phyloP scores from a whole-genome alignment of 2,329 filamentous ascomycete species.

The Septoria linicola region DNA sequence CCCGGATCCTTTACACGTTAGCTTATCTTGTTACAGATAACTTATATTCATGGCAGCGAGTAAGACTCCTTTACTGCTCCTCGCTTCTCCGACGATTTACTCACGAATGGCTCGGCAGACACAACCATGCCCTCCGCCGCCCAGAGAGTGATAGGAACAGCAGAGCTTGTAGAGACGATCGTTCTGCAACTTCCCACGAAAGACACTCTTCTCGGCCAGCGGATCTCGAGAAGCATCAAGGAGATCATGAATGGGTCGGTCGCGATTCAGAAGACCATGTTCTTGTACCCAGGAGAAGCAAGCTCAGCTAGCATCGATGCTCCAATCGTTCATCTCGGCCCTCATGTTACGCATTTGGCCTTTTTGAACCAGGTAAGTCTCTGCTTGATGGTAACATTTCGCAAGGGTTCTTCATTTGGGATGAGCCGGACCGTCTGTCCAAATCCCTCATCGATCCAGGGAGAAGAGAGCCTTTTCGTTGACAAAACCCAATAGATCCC shows the following conservation, averaged over 20 bases:
- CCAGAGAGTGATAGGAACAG: too few species aligned
- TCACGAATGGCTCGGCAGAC: too few species aligned
- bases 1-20: too few species aligned
- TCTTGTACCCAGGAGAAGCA: neutral
- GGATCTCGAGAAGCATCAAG: neutral
- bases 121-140: too few species aligned
- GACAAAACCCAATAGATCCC: neutral
- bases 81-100: too few species aligned
- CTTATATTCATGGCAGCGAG: too few species aligned
- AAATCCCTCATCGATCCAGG: too few species aligned
- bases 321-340: neutral
- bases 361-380: neutral
- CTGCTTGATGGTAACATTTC: neutral
- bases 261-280: neutral
- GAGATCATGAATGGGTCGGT: neutral
- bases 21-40: too few species aligned
- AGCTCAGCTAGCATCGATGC: neutral
- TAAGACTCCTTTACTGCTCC: too few species aligned
- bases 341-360: neutral
- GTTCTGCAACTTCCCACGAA: neutral
- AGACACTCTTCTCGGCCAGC: neutral
- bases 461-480: neutral
- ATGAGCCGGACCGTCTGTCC: neutral
- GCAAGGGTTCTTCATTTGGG: neutral
- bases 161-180: neutral